Percentiles rank a stretch among this genome's conserved stretches.
These are phyloP conservation scores for Botrytis paeoniae DNA, from an alignment of 2,329 filamentous ascomycete species.

Conservation along the genomic window DNA sequence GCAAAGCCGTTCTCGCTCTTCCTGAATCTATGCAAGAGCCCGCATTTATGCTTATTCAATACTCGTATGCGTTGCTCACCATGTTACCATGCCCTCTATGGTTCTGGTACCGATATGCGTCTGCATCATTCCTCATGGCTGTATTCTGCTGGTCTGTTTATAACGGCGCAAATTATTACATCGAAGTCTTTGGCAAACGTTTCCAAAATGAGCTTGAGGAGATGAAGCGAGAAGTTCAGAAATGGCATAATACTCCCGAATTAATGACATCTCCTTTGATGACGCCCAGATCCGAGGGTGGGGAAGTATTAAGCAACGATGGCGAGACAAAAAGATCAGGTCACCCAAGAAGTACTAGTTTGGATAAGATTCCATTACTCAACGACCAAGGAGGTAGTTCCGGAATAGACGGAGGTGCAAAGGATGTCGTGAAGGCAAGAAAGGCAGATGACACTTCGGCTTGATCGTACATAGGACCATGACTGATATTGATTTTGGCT, in stretches of 20 bases:
- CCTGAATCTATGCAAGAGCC: slow-evolving; percentile 76
- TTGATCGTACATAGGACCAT: slow-evolving; percentile 19
- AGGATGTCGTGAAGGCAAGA: slow-evolving; percentile 48
- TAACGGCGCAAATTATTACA: slow-evolving; percentile 96
- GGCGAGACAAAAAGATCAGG: not conserved
- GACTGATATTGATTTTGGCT: not conserved
- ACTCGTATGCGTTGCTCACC: slow-evolving; percentile 82
- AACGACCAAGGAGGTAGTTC: slow-evolving; percentile 47
- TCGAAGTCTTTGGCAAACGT: slow-evolving; percentile 93
- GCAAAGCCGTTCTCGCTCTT: slow-evolving; percentile 75
- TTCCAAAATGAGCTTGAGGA: slow-evolving; percentile 96
- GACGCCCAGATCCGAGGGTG: slow-evolving; percentile 38
- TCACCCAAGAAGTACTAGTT: slow-evolving; percentile 28
- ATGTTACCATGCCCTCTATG: slow-evolving; percentile 94
- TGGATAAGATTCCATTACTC: slow-evolving; percentile 58
- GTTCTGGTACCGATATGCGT: slow-evolving; percentile 86
- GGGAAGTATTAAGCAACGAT: slow-evolving; percentile 17
- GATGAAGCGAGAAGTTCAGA: slow-evolving; percentile 82
- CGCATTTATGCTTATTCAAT: slow-evolving; percentile 96
- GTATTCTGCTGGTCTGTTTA: slow-evolving; percentile 96
- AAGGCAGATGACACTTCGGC: slow-evolving; percentile 39
- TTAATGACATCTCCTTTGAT: slow-evolving; percentile 42
- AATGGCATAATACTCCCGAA: slow-evolving; percentile 71
- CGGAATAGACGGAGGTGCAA: slow-evolving; percentile 46
- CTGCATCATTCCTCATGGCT: slow-evolving; percentile 68